Conservation (phyloP, 176 grass and related monocot species). For the Triticum timopheevii region DNA sequence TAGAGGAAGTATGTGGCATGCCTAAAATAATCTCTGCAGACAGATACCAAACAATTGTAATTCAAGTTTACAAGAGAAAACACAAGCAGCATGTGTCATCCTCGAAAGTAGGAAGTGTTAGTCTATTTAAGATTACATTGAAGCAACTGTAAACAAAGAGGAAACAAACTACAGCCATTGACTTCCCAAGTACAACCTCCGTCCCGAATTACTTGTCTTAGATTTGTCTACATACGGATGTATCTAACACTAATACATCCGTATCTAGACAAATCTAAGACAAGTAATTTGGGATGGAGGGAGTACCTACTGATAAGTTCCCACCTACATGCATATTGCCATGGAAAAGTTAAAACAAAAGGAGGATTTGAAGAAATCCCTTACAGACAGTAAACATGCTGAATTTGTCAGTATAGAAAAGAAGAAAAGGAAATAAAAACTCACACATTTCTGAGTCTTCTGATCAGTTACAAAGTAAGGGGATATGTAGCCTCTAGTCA, state of each 20-base stretch:
- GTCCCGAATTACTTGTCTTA: no score
- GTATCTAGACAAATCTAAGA: no score
- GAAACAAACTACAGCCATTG: slow-evolving; percentile 5
- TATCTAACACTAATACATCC: no score
- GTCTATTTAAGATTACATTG: background rate
- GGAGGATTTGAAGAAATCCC: background rate
- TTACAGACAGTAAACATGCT: background rate
- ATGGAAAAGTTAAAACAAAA: slow-evolving; percentile 9
- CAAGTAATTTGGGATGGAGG: no score
- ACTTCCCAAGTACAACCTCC: background rate
- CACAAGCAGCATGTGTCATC: background rate
- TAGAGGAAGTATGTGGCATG: background rate
- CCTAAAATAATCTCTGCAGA: background rate
- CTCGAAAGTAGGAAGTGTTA: background rate
- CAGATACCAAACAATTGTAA: background rate
- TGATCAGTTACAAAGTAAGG: slow-evolving; percentile 91
- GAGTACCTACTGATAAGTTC: background rate
- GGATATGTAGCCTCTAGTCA: slow-evolving; percentile 93
- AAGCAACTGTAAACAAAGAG: background rate
- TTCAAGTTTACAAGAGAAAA: background rate
- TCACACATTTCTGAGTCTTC: slow-evolving; percentile 97
- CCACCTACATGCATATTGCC: background rate
- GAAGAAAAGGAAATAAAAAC: slow-evolving; percentile 3
- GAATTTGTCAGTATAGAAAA: background rate
- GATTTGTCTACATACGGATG: no score